A percentile compares a stretch with the other conserved stretches of the same genome.
phyloP scores from a whole-genome alignment of 371 early-diverging fungal species.

The Entomophthora muscae region DNA sequence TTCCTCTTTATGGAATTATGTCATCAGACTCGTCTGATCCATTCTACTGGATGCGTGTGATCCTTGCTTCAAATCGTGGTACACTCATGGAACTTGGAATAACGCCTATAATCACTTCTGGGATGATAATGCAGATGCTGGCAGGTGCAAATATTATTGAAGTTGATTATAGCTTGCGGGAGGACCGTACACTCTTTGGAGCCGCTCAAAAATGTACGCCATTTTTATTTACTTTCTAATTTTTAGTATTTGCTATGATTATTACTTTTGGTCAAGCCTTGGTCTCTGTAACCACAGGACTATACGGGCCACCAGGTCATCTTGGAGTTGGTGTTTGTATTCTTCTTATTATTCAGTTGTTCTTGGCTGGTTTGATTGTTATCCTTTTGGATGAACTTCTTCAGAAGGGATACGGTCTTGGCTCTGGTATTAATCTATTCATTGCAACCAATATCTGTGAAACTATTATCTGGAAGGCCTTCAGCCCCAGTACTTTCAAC shows the following conservation, averaged over 20 bases:
- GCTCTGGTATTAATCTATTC: too few species aligned
- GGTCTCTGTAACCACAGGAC: constrained; percentile 94
- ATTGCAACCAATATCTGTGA: constrained; percentile 99
- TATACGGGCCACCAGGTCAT: constrained; percentile 91
- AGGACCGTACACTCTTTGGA: constrained; percentile 95
- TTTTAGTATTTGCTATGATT: constrained; percentile 64
- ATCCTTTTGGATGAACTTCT: constrained; percentile 99
- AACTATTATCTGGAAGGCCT: constrained; percentile 98
- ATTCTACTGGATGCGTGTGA: constrained; percentile 98
- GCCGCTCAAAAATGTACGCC: constrained; percentile 92
- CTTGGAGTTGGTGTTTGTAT: constrained; percentile 89
- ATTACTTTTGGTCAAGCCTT: constrained; percentile 96
- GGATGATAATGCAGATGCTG: too few species aligned
- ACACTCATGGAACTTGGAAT: constrained; percentile 99
- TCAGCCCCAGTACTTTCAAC: too few species aligned
- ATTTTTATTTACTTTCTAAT: constrained; percentile 10
- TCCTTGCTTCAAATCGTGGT: constrained; percentile 98
- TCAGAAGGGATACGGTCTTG: too few species aligned
- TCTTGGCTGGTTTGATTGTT: constrained; percentile 92
- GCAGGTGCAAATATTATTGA: too few species aligned
- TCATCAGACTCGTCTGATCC: constrained; percentile 95
- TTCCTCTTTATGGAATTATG: too few species aligned
- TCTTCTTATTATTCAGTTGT: too few species aligned
- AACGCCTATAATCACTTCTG: constrained; percentile 97
- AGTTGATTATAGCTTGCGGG: constrained; percentile 95